These are phyloP conservation scores for Paramecium tetraurelia DNA, from an alignment of 73 alveolate genomes.

Conservation along the genomic window DNA sequence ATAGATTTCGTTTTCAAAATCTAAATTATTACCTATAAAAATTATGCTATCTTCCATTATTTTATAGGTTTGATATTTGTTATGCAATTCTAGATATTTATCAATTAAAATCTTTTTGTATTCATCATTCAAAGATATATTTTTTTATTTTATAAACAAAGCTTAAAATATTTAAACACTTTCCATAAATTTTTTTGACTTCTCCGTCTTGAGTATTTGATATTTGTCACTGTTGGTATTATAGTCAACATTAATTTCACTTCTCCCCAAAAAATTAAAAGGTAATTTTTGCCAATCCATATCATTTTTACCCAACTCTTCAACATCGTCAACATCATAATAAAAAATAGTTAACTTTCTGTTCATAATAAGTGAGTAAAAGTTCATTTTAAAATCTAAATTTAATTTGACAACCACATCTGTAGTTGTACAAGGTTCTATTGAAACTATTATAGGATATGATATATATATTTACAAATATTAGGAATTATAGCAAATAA, in stretches of 20 bases:
- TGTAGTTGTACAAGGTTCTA: slow-evolving; percentile 19
- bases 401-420: neutral
- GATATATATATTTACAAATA: neutral
- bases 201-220: neutral
- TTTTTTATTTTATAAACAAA: neutral
- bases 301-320: neutral
- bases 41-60: slow-evolving; percentile 13
- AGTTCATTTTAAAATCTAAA: neutral
- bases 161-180: neutral
- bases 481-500: neutral
- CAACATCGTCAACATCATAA: slow-evolving; percentile 37
- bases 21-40: neutral
- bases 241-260: neutral
- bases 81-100: neutral
- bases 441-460: neutral
- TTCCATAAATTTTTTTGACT: neutral
- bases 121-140: slow-evolving; percentile 2
- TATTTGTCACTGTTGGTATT: neutral
- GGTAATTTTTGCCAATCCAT: slow-evolving; percentile 27
- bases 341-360: neutral
- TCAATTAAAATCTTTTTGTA: neutral
- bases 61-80: neutral
- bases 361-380: neutral
- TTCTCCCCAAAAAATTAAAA: neutral
- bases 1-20: neutral